Conservation (phyloP, 371 early-diverging fungal species). For the Syncephalis fuscata region DNA sequence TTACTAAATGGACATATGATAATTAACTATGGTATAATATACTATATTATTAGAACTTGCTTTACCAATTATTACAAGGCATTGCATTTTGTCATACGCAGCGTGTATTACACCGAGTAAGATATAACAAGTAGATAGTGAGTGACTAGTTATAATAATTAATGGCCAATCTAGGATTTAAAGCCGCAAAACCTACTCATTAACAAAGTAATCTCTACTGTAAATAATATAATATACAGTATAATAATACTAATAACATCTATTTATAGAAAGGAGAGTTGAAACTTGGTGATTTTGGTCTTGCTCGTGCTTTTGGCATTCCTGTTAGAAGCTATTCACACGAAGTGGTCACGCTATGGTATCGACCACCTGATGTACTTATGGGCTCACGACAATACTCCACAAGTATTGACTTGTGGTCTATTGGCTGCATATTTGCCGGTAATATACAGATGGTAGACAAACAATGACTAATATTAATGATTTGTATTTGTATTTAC, state of each 20-base stretch:
- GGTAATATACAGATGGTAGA: conserved; percentile 19
- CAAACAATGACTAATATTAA: not conserved
- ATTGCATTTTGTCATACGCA: conserved; percentile 65
- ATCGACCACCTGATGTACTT: conserved; percentile 98
- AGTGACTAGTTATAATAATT: not conserved
- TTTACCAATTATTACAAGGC: conserved; percentile 73
- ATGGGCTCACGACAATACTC: conserved; percentile 95
- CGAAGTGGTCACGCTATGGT: conserved; percentile 92
- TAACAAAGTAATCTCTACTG: conserved; percentile 30
- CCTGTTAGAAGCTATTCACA: conserved; percentile 94
- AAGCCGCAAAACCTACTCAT: conserved; percentile 72
- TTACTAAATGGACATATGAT: too few species aligned
- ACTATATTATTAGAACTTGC: conserved; percentile 36
- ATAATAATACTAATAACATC: conserved; percentile 10
- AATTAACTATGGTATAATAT: too few species aligned
- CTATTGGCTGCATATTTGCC: conserved; percentile 93
- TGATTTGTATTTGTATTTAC: conserved; percentile 5
- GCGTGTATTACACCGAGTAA: conserved; percentile 61
- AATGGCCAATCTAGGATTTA: too few species aligned
- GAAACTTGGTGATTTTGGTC: conserved; percentile 94
- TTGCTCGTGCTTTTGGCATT: conserved; percentile 94
- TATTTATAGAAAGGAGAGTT: conserved; percentile 54
- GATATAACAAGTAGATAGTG: not conserved
- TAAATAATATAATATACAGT: conserved; percentile 1
- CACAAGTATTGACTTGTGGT: conserved; percentile 98